A percentile compares a stretch with the other conserved stretches of the same genome.
These are phyloP conservation scores for Coprinopsis sp. DNA, from an alignment of 768 basidiomycete species.

Conservation along the genomic window DNA sequence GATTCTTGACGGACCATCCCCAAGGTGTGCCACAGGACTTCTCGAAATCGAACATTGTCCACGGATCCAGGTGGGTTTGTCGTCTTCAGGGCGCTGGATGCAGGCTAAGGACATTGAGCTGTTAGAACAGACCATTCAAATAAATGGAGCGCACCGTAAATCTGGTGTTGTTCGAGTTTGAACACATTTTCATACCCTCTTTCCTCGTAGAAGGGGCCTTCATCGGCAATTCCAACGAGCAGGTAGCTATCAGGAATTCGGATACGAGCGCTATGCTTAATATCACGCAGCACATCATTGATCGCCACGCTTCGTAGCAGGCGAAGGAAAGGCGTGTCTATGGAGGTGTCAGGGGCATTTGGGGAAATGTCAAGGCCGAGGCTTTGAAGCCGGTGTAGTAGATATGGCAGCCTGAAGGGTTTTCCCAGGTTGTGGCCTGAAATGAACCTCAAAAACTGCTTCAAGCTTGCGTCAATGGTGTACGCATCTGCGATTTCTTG, in stretches of 20 bases:
- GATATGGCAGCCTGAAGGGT: conserved; percentile 43
- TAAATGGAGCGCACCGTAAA: conserved; percentile 51
- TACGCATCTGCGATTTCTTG: conserved; percentile 49
- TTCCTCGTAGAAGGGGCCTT: conserved; percentile 59
- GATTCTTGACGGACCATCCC: conserved; percentile 53
- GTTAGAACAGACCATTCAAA: not conserved
- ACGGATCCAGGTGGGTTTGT: conserved; percentile 49
- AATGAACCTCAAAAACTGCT: conserved; percentile 45
- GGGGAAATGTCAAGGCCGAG: conserved; percentile 44
- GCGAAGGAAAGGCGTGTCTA: conserved; percentile 55
- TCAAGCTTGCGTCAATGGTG: conserved; percentile 55
- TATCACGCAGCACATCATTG: conserved; percentile 60
- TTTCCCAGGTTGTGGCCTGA: conserved; percentile 40
- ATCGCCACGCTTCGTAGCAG: conserved; percentile 57
- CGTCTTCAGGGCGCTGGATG: conserved; percentile 46
- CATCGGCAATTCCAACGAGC: conserved; percentile 80
- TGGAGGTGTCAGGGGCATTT: conserved; percentile 26
- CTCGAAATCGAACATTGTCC: conserved; percentile 63
- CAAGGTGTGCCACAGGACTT: conserved; percentile 72
- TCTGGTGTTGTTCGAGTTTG: conserved; percentile 48
- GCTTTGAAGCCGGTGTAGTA: conserved; percentile 46
- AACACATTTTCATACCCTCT: conserved; percentile 52
- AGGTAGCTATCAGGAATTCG: conserved; percentile 62
- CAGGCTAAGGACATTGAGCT: conserved; percentile 39
- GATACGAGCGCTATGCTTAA: conserved; percentile 75